A percentile compares a stretch with the other conserved stretches of the same genome.
These are phyloP conservation scores for Nematocida sp. DNA, from an alignment of 371 early-diverging fungal species.

Conservation along the genomic window DNA sequence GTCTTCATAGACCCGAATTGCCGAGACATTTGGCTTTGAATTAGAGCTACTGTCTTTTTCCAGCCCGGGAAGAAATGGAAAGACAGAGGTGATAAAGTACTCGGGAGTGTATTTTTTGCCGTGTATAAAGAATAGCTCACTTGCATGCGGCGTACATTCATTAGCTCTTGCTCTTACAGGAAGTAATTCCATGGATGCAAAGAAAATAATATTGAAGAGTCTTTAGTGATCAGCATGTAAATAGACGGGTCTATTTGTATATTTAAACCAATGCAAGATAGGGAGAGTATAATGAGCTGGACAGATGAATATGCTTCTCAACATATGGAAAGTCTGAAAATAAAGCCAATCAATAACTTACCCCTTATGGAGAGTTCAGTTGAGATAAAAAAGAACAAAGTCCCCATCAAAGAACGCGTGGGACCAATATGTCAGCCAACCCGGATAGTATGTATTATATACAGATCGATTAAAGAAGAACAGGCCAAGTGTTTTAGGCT, in stretches of 20 bases:
- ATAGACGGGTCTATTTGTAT: slow-evolving; percentile 47
- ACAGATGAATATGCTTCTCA: background rate
- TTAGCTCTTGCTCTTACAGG: slow-evolving; percentile 21
- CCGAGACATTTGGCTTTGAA: background rate
- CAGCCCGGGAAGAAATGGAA: background rate
- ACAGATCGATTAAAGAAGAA: too few species aligned
- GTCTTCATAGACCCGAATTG: slow-evolving; percentile 11
- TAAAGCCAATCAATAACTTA: slow-evolving; percentile 14
- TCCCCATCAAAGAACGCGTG: too few species aligned
- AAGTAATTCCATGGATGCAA: slow-evolving; percentile 42
- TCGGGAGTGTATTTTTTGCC: slow-evolving; percentile 10
- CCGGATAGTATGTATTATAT: background rate
- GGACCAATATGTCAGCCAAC: slow-evolving; percentile 26
- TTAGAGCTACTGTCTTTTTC: slow-evolving; percentile 27
- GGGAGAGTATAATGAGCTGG: background rate
- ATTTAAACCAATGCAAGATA: slow-evolving; percentile 13
- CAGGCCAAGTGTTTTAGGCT: background rate
- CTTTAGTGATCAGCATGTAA: slow-evolving; percentile 16
- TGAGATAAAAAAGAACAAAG: slow-evolving; percentile 23
- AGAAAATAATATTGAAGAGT: slow-evolving; percentile 57
- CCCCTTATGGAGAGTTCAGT: slow-evolving; percentile 45
- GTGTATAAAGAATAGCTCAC: slow-evolving; percentile 47
- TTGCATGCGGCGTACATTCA: slow-evolving; percentile 4
- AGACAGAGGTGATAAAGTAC: slow-evolving; percentile 30
- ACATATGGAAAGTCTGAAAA: background rate